Base-by-base conservation (phyloP, 805 yeast species). In the Candida andamanensis region DNA sequence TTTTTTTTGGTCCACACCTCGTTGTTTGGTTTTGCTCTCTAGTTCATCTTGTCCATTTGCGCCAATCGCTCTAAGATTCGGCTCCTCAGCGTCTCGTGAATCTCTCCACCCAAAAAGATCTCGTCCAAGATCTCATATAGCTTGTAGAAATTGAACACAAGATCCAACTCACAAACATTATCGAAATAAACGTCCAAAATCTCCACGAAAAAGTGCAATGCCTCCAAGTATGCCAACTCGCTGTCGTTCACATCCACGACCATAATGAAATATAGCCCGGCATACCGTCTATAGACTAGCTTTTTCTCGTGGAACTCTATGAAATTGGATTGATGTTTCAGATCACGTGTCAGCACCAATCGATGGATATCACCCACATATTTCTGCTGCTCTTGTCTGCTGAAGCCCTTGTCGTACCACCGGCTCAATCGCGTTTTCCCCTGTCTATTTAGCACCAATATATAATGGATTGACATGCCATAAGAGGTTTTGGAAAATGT, bases 161-260 rank as follows among this genome's bases (percentile, higher is more conserved):
- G 69, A 54, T 90, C 97, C 44, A 90, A 68, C 58, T 90, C 97
- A 60, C 97, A 89, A 6, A 90, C 97, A 48, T 80, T 86, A 42
- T 86, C 81, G 49, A 90, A 90, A 53, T 80, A 85, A 9, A 78
- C 68, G 54, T 90, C 97, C 34, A 90, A 62, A 6, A 86, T 76
- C 58, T 92, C 96, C 13, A 90, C 97, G 40, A 90, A 75, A 33
- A 89, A 63, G 51, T 90, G 97, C 23, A 90, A 77, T 17, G 84
- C 77, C 40, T 92, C 95, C 31, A 92, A 61, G 47, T 82, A 84
- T 32, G 79, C 74, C 37, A 92, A 70, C 50, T 87, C 97, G 49
- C 84, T 85, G 50, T 87, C 97, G 8, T 61, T 58, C n/a, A 71
- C 52, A 44, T 85, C 95, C 6, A 89, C 74, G 31, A 94, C 83